Base-by-base conservation (phyloP, 345 rosid genomes). In the Triadica sebifera region DNA sequence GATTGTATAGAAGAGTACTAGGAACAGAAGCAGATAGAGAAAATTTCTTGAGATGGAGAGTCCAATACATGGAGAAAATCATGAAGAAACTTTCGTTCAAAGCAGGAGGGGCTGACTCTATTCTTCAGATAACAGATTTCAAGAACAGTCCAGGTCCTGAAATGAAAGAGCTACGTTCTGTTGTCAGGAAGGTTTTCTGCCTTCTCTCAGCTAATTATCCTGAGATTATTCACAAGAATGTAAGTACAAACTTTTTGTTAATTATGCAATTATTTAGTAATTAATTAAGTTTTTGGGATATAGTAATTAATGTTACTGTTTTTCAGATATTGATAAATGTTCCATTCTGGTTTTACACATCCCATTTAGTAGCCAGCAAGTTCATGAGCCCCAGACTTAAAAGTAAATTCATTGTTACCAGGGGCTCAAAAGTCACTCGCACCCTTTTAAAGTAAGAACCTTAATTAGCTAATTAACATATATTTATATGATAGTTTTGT, bases 371-470 rank as follows among this genome's bases (percentile, higher is more conserved):
- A 72, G 69, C 69, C 12, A 73, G 79, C 37, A 81, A 75, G 74
- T 45, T 89, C 49, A 52, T 65, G 37, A 75, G 56, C 50, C 84
- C 64, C 25, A 80, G 75, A 67, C 16, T 73, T 4, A 77, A 71
- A 25, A 55, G 45, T 70, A 85, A 84, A 68, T 74, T 85, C 65
- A 67, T 84, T 63, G 78, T 88, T 60, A 84, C 81, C 41, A 80
- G 92, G 74, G 84, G 88, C 47, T 80, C 87, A 37, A 81, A 78
- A 24, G 86, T 75, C 69, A 77, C 90, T 4, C 58, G 78, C 69
- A 83, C 92, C 56, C 89, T 90, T 78, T 84, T 88, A 65, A 86
- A 83, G 91, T 89, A 75, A 81, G 86, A 66, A n/a, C 19, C n/a
- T 63, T 49, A 64, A 25, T 37, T 50, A 38, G 34, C 34, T 29